Conservation (phyloP, 345 rosid genomes). For the Camelina neglecta region DNA sequence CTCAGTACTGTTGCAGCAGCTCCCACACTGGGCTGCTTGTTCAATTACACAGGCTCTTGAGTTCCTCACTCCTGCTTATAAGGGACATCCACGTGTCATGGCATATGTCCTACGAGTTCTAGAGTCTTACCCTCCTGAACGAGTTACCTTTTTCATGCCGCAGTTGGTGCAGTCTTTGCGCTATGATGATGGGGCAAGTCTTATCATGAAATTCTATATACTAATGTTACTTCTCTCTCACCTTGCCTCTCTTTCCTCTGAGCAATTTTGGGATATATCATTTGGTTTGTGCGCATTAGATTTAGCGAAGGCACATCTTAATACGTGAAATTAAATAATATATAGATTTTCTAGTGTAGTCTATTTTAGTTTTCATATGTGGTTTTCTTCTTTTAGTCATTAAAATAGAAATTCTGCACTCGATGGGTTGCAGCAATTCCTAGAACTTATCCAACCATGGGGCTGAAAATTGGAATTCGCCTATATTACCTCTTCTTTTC, state of each 20-base stretch:
- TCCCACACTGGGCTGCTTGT: conserved; percentile 99
- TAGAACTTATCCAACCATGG: conserved; percentile 8
- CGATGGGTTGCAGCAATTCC: background rate
- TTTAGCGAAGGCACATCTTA: conserved; percentile 25
- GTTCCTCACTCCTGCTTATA: conserved; percentile 91
- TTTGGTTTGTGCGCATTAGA: conserved; percentile 14
- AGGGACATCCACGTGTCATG: conserved; percentile 99
- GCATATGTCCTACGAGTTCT: conserved; percentile 97
- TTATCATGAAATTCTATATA: conserved; percentile 23
- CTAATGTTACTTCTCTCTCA: conserved; percentile 2
- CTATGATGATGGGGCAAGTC: conserved; percentile 84
- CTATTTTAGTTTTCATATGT: background rate
- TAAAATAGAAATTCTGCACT: conserved; percentile 11
- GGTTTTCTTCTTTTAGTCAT: background rate
- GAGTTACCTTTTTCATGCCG: conserved; percentile 98
- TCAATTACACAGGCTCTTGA: conserved; percentile 96
- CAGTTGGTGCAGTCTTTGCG: conserved; percentile 96
- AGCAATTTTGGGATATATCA: conserved; percentile 21
- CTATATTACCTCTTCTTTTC: conserved; percentile 6
- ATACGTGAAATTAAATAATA: conserved; percentile 8
- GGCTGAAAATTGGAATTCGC: background rate
- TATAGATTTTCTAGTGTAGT: background rate
- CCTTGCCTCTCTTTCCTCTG: background rate
- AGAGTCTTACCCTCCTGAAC: conserved; percentile 98
- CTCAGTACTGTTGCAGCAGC: conserved; percentile 91